Evolutionary conservation across 1,139 yeast genomes (phyloP).

Genomic region (Hyphopichia fennica): DNA sequence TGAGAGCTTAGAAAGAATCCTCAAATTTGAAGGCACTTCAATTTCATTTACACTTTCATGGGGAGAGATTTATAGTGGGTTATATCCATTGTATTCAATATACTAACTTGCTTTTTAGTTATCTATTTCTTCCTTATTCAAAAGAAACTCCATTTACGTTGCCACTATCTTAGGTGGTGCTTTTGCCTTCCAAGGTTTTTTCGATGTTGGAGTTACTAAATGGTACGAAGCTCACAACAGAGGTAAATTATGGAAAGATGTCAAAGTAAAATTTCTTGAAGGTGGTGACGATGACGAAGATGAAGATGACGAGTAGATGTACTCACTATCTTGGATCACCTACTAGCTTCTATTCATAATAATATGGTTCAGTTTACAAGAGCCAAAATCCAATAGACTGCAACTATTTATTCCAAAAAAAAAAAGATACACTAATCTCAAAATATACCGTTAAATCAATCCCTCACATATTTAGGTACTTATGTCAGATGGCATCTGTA

Average conservation of each 20-base stretch:
- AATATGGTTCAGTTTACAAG: no score
- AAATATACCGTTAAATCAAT: not conserved
- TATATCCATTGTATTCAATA: not conserved
- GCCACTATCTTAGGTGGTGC: slow-evolving; percentile 85
- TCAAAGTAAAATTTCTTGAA: slow-evolving; percentile 64
- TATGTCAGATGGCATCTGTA: not conserved
- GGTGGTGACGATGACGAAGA: slow-evolving; percentile 61
- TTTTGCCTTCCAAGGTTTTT: slow-evolving; percentile 83
- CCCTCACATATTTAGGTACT: no score
- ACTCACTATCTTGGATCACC: no score
- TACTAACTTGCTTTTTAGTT: slow-evolving; percentile 11
- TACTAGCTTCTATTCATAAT: no score
- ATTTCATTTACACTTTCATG: no score
- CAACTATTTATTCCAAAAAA: no score
- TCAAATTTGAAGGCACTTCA: not conserved
- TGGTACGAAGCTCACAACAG: slow-evolving; percentile 88
- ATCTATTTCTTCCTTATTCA: slow-evolving; percentile 55
- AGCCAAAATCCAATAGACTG: no score
- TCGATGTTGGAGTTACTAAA: slow-evolving; percentile 73
- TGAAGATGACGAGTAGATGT: slow-evolving; percentile 52
- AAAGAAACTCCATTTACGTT: slow-evolving; percentile 91
- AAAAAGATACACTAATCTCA: not conserved
- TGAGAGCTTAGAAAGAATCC: not conserved
- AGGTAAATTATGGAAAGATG: slow-evolving; percentile 98
- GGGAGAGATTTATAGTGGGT: not conserved